Base-by-base conservation (phyloP, 169 alveolate species). In the Eimeria praecox region DNA sequence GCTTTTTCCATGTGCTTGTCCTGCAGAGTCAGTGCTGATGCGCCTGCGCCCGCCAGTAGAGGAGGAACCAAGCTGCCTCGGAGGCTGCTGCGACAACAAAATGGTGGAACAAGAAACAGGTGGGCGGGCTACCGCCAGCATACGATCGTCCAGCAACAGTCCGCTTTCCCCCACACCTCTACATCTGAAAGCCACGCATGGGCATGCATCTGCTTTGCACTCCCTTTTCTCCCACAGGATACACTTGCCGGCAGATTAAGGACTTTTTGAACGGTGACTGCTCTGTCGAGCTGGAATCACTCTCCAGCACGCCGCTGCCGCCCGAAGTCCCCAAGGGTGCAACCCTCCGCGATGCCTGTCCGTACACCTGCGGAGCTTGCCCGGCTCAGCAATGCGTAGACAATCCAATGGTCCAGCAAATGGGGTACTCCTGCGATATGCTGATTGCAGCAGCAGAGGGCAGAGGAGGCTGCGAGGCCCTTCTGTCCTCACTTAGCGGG, bases 391-490 rank as follows among this genome's bases (percentile, higher is more conserved):
- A 66, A 42, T 96, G 97, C 69, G 95, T 87, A 66, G 97, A 96
- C 88, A 95, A 96, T 49, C 97, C 98, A 49, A 49, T 95, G 80
- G 97, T 96, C 46, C 85, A 95, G 56, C 95, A 69, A 46, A 75
- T 95, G 89, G 98, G 98, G 22, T 96, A 96, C 71, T 69, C 97
- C n/a, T 96, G 98, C 92, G 96, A 90, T 69, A 75, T 83, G 89
- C 90, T 96, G 38, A 42, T 83, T 66, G 87, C 86, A 10, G 96
- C 96, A 12, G 92, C 96, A 33, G 93, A 59, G 75, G 92, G 90
- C 24, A 38, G 95, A 30, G 97, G 96, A 9, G 97, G 95, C 71
- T 95, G 97, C 71, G 95, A 90, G 62, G 95, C 97, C 44, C 59
- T 83, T 14, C 94, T 95, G 18, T 18, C 44, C 27, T 71, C 85